These are phyloP conservation scores for Trichoderma atroviride DNA, from an alignment of 2,329 filamentous ascomycete genomes.

Conservation along the genomic window DNA sequence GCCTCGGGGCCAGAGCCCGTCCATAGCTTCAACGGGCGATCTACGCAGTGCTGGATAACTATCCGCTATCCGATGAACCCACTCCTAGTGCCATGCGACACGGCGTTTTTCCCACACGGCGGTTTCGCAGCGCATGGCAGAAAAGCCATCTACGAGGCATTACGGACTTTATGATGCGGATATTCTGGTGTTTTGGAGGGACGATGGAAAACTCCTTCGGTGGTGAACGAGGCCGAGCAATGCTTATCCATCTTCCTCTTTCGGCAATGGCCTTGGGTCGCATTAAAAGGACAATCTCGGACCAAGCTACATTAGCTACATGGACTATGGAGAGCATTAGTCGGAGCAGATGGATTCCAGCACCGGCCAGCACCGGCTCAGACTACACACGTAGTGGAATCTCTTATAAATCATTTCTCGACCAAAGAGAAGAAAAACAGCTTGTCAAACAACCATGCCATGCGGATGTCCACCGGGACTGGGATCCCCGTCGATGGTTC, in stretches of 20 bases:
- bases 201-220: background rate
- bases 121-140: background rate
- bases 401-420: conserved; percentile 20
- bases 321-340: background rate
- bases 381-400: background rate
- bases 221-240: background rate
- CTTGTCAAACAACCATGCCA: background rate
- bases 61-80: conserved; percentile 5
- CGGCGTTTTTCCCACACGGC: conserved; percentile 12
- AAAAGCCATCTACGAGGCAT: background rate
- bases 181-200: background rate
- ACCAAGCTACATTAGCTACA: background rate
- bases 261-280: background rate
- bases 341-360: background rate
- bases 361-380: conserved; percentile 26
- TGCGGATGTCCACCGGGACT: background rate
- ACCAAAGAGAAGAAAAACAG: background rate
- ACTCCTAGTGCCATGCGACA: conserved; percentile 4
- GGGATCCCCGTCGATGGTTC: background rate
- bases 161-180: background rate
- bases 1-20: background rate
- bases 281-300: background rate
- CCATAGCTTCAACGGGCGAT: background rate
- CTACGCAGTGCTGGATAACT: background rate
- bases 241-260: background rate